Evolutionary conservation across 495 filamentous ascomycete species (phyloP).

Genomic region (Aspergillus homomorphus): DNA sequence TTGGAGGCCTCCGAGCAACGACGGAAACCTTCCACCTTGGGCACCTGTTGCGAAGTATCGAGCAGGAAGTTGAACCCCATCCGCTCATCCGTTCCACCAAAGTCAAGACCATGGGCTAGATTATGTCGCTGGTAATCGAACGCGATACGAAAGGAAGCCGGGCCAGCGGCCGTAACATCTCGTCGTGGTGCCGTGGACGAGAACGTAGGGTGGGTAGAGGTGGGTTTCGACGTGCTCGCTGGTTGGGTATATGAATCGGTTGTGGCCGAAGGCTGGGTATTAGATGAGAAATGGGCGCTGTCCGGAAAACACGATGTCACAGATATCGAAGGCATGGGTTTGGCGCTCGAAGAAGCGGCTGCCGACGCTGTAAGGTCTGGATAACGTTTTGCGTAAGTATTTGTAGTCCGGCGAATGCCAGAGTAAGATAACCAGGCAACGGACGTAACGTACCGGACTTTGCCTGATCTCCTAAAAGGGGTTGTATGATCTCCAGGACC

Average conservation of each 20-base stretch:
- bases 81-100: slow-evolving; percentile 51
- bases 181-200: slow-evolving; percentile 22
- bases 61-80: slow-evolving; percentile 69
- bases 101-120: slow-evolving; percentile 53
- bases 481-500: slow-evolving; percentile 64
- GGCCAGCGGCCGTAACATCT: slow-evolving; percentile 26
- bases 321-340: slow-evolving; percentile 20
- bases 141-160: slow-evolving; percentile 31
- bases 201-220: slow-evolving; percentile 32
- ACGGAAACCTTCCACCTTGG: slow-evolving; percentile 35
- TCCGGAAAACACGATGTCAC: slow-evolving; percentile 29
- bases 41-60: slow-evolving; percentile 48
- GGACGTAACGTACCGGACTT: slow-evolving; percentile 23
- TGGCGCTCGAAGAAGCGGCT: slow-evolving; percentile 15
- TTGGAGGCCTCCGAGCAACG: slow-evolving; percentile 30
- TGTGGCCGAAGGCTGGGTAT: slow-evolving; percentile 14
- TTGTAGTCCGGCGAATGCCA: not conserved
- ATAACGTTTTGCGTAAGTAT: not conserved
- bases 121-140: slow-evolving; percentile 54
- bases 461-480: slow-evolving; percentile 44
- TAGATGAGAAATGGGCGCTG: slow-evolving; percentile 19
- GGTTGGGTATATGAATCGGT: slow-evolving; percentile 34
- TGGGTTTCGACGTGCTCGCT: slow-evolving; percentile 35
- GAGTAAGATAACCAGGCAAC: not conserved
- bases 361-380: slow-evolving; percentile 11